Conservation (phyloP, 179 eudicot species). For the Spinacia oleracea region DNA sequence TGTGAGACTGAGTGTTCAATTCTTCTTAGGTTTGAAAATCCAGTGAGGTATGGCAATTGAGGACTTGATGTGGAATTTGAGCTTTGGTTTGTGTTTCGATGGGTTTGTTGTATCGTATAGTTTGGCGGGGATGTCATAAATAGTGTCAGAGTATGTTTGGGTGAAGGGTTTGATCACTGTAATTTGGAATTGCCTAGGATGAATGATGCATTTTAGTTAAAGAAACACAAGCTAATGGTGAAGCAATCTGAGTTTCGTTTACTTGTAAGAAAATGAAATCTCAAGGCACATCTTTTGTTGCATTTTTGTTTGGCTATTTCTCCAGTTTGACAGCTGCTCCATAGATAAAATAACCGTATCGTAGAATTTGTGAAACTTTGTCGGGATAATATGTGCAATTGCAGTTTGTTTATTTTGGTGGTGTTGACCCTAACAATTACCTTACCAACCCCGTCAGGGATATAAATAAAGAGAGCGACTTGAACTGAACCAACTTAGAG, state of each 20-base stretch:
- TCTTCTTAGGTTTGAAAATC: not conserved
- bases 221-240: too few species aligned
- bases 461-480: not conserved
- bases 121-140: not conserved
- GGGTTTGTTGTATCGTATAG: not conserved
- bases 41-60: not conserved
- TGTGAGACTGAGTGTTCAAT: not conserved
- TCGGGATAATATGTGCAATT: not conserved
- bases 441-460: not conserved
- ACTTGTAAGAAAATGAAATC: too few species aligned
- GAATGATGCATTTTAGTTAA: too few species aligned
- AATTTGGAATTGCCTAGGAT: too few species aligned
- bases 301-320: too few species aligned
- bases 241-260: too few species aligned
- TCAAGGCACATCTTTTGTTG: too few species aligned
- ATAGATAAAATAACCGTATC: too few species aligned
- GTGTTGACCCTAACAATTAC: not conserved
- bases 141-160: not conserved
- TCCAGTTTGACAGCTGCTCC: too few species aligned
- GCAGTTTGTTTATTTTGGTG: not conserved
- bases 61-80: not conserved
- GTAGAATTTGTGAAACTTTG: too few species aligned
- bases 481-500: not conserved
- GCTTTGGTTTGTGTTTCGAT: not conserved
- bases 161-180: not conserved